Evolutionary conservation across 306 rosid species (phyloP), one percentile per base, ranked within the genome.

Genomic region (Glycine tomentella): DNA sequence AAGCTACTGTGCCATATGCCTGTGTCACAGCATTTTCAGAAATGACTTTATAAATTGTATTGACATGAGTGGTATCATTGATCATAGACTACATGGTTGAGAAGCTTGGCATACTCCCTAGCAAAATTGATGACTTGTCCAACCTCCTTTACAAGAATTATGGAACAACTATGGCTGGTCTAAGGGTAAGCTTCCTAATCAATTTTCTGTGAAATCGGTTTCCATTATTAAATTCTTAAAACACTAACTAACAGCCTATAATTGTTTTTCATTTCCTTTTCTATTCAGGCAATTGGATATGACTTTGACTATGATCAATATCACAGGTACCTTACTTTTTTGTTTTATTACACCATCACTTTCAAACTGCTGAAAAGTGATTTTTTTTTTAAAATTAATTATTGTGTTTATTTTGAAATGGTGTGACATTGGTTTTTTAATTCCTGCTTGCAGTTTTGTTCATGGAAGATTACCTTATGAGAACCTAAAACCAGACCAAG

Each of bases 151-250:
- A 96, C 90, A 93, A 87, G 85, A 86, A 96, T 36, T 96, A 92
- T 78, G 99, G 99, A 86, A 96, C 99, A 9, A 96, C 98, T 58
- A 90, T 96, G 98, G 93, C 98, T 86, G 99, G 99, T 83, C 90
- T 96, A n/a, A 90, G 94, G 97, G 99, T 96, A 96, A 73, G 80
- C 40, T 42, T 58, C 55, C 62, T 61, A 12, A 45, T n/a, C 17
- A 67, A 25, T 75, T 57, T 51, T 9, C 8, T 33, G 7, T 44
- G 52, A 79, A 69, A 52, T 66, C n/a, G 61, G 68, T 34, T 68
- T 20, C 74, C 62, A 7, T 3, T 72, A 71, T 49, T 62, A 7
- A 53, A 46, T 49, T 66, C 15, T 52, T 40, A 53, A 50, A 38
- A 48, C 33, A 63, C 31, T 25, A 8, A 63, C 31, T 25, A 8